Base-by-base conservation (phyloP, 106 monocot genomes). In the Dendrobium chrysotoxum region DNA sequence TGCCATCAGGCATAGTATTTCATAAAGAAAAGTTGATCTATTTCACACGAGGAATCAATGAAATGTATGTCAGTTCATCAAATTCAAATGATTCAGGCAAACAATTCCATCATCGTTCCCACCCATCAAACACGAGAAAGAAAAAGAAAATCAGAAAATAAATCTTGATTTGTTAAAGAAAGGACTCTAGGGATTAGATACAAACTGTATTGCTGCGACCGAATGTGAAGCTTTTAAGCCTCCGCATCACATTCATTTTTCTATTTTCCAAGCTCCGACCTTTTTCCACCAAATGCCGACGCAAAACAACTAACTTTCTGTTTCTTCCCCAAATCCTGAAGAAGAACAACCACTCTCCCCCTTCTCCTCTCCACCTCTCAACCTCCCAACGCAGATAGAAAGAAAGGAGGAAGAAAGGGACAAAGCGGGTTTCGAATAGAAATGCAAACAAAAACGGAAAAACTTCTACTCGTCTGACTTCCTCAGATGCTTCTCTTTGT, bases 191-290 rank as follows among this genome's bases (percentile, higher is more conserved):
- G 41, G 74, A 75, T 42, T n/a, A 40, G 74, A 47, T 45, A 40
- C 44, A 76, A 47, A 47, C 47, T 18, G 18, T 50, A 13, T 21
- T 50, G 40, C 72, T 70, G n/a, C 82, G 47, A 20, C 85, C 82
- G 70, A 81, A 85, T 35, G 85, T 72, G 64, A 85, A 81, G 85
- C 85, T 85, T 66, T 82, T 85, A 21, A 85, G 20, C 1, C 82
- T 64, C 85, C 85, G 71, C 81, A 85, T 81, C 72, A 85, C 53
- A 78, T 85, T 53, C 85, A 81, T 81, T 8, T 31, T 71, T 73
- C 35, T 26, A 54, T 38, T 66, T 55, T 57, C 66, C 58, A 79
- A 79, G 61, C 5, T 71, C 64, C 28, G 23, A 9, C 25, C 64
- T 25, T 25, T 23, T 65, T 26, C 25, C 64, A 23, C 64, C 23